These are phyloP conservation scores for Arabidopsis suecica DNA, from an alignment of 345 rosid genomes.

Conservation along the genomic window DNA sequence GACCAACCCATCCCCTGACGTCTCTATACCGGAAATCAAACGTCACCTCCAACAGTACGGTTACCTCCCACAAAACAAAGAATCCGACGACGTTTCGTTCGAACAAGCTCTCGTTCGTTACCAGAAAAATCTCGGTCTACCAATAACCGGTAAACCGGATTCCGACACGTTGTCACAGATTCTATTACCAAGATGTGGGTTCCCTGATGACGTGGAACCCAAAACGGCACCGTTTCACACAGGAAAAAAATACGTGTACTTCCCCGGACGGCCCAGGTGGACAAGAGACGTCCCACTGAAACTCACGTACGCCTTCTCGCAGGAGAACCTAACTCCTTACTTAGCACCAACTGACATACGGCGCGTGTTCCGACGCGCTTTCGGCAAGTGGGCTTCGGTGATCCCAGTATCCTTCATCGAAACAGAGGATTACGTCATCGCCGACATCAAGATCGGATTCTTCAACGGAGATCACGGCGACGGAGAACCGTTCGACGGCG, in stretches of 20 bases:
- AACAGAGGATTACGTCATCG: slow-evolving; percentile 56
- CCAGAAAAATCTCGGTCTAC: slow-evolving; percentile 61
- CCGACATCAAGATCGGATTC: slow-evolving; percentile 82
- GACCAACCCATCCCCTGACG: slow-evolving; percentile 30
- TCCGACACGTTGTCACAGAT: slow-evolving; percentile 52
- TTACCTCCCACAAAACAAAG: slow-evolving; percentile 41
- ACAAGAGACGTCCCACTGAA: slow-evolving; percentile 53
- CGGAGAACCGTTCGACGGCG: slow-evolving; percentile 90
- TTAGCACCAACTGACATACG: slow-evolving; percentile 48
- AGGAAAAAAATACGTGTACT: slow-evolving; percentile 51
- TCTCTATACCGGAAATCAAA: slow-evolving; percentile 53
- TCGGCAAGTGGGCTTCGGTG: slow-evolving; percentile 70
- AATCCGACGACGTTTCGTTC: slow-evolving; percentile 47
- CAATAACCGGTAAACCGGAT: slow-evolving; percentile 62
- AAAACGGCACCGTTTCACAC: slow-evolving; percentile 39
- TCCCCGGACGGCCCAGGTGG: slow-evolving; percentile 80
- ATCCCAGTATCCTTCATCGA: slow-evolving; percentile 72
- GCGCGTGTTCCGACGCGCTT: slow-evolving; percentile 60
- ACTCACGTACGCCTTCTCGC: slow-evolving; percentile 72
- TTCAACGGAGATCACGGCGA: slow-evolving; percentile 87
- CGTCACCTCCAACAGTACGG: slow-evolving; percentile 61
- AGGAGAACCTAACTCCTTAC: slow-evolving; percentile 53
- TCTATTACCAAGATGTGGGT: slow-evolving; percentile 65
- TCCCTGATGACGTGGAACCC: slow-evolving; percentile 43
- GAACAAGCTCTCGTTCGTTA: slow-evolving; percentile 50